Evolutionary conservation across 2,329 filamentous ascomycete species (phyloP).

Genomic region (Aspergillus alliaceus): DNA sequence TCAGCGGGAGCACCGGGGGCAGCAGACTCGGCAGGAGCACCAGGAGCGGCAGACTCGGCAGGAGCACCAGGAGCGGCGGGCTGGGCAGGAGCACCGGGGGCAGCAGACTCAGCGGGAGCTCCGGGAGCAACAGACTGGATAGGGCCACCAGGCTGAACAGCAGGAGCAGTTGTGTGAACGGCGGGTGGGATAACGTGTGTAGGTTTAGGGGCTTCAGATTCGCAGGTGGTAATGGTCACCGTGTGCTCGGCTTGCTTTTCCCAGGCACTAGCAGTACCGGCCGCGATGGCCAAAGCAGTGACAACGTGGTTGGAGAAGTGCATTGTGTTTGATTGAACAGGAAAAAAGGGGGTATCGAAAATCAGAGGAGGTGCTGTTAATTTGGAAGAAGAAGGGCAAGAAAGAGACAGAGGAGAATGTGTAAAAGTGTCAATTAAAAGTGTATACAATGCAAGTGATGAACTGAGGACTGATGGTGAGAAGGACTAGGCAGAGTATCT

Average conservation of each 20-base stretch:
- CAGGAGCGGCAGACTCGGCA: background rate
- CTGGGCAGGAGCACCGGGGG: no score
- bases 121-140: background rate
- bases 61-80: no score
- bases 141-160: conserved; percentile 5
- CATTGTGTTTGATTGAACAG: conserved; percentile 25
- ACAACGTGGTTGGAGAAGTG: conserved; percentile 25
- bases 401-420: background rate
- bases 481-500: background rate
- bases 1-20: background rate
- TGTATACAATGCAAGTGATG: background rate
- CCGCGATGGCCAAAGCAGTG: conserved; percentile 19
- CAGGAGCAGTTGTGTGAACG: conserved; percentile 6
- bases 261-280: conserved; percentile 13
- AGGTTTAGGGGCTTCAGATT: background rate
- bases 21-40: background rate
- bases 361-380: background rate
- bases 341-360: background rate
- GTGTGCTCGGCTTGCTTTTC: background rate
- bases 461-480: background rate
- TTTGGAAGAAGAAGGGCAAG: background rate
- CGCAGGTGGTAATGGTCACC: conserved; percentile 3
- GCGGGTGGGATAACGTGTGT: background rate
- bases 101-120: background rate
- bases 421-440: background rate